Evolutionary conservation across 805 yeast genomes (phyloP).

Genomic region (Sugiyamaella qingdaonensis): DNA sequence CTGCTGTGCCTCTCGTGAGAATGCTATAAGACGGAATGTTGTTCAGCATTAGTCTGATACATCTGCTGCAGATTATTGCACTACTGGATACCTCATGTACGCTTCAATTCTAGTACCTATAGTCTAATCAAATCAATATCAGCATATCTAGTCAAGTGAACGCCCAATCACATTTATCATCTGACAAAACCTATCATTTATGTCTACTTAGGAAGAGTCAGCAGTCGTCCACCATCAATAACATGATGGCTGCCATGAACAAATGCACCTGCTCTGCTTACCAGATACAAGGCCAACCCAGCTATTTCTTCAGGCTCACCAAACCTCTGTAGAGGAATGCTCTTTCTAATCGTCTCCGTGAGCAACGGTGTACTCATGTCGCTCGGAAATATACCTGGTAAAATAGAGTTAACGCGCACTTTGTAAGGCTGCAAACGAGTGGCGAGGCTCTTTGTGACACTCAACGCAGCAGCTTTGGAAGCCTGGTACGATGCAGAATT

Average conservation of each 20-base stretch:
- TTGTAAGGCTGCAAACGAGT: slow-evolving; percentile 50
- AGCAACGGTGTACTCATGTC: slow-evolving; percentile 51
- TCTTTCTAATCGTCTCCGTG: slow-evolving; percentile 18
- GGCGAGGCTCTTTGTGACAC: slow-evolving; percentile 52
- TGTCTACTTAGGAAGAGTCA: slow-evolving; percentile 20
- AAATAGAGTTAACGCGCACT: slow-evolving; percentile 55
- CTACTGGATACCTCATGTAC: too few relatives aligned
- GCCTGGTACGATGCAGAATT: slow-evolving; percentile 53
- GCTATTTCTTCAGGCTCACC: slow-evolving; percentile 61
- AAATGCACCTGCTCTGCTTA: slow-evolving; percentile 62
- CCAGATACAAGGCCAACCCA: slow-evolving; percentile 66
- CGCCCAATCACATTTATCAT: neutral
- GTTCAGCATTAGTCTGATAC: too few relatives aligned
- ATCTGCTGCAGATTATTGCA: too few relatives aligned
- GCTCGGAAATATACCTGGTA: slow-evolving; percentile 61
- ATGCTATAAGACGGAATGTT: too few relatives aligned
- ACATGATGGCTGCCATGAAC: slow-evolving; percentile 63
- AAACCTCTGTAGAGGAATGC: slow-evolving; percentile 59
- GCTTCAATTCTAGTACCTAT: too few relatives aligned
- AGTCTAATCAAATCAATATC: too few relatives aligned
- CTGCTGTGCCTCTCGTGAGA: too few relatives aligned
- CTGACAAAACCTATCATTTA: neutral
- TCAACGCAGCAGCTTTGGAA: slow-evolving; percentile 57
- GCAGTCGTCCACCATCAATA: slow-evolving; percentile 60
- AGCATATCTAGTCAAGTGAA: too few relatives aligned